These are phyloP conservation scores for Coemansia reversa DNA, from an alignment of 192 early-diverging fungal species.

Conservation along the genomic window DNA sequence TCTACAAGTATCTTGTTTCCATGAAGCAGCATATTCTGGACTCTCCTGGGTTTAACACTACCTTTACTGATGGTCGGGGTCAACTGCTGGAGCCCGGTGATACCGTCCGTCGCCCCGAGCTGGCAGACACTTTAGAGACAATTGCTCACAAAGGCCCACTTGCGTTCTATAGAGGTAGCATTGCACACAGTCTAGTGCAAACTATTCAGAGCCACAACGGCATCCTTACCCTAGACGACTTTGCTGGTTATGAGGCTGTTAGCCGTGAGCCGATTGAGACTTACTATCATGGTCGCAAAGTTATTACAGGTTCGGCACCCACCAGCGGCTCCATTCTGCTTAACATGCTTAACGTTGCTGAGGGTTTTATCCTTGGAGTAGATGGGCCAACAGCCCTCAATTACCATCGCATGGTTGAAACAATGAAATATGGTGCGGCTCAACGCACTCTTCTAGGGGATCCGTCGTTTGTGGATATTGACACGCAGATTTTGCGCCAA, in stretches of 20 bases:
- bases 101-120: slow-evolving; percentile 57
- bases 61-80: slow-evolving; percentile 69
- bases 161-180: slow-evolving; percentile 59
- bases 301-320: slow-evolving; percentile 71
- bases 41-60: slow-evolving; percentile 51
- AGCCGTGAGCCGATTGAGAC: slow-evolving; percentile 61
- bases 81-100: slow-evolving; percentile 67
- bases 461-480: slow-evolving; percentile 61
- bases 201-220: slow-evolving; percentile 66
- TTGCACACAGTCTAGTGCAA: slow-evolving; percentile 70
- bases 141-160: slow-evolving; percentile 63
- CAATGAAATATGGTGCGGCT: slow-evolving; percentile 85
- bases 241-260: slow-evolving; percentile 64
- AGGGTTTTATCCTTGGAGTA: slow-evolving; percentile 69
- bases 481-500: slow-evolving; percentile 58
- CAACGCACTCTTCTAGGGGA: slow-evolving; percentile 81
- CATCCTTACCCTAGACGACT: slow-evolving; percentile 74
- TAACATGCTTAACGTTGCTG: slow-evolving; percentile 82
- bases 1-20: slow-evolving; percentile 47
- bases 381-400: slow-evolving; percentile 64
- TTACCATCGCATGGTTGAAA: slow-evolving; percentile 82
- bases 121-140: slow-evolving; percentile 63
- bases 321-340: slow-evolving; percentile 82
- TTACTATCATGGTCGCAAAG: slow-evolving; percentile 76
- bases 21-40: slow-evolving; percentile 21